Evolutionary conservation across 257 asterid species (phyloP).

Genomic region (Eucommia ulmoides): DNA sequence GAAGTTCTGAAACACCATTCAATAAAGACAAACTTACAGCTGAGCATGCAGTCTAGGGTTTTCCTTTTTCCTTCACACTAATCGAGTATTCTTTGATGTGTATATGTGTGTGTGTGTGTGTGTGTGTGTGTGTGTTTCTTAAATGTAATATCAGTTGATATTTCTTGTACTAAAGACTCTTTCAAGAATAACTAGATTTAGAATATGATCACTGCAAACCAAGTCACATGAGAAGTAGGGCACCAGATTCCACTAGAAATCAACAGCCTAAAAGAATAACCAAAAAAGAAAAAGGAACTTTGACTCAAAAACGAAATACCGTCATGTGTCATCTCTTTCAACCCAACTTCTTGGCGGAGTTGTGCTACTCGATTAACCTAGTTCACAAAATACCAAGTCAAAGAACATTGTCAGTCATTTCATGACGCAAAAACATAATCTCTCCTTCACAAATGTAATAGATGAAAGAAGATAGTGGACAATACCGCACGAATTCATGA

Average conservation of each 20-base stretch:
- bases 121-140: not conserved
- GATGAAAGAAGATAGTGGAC: not conserved
- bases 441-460: not conserved
- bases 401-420: conserved; percentile 8
- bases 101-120: not conserved
- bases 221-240: not conserved
- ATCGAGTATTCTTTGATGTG: too few relatives aligned
- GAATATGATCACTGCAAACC: not conserved
- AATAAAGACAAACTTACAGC: too few relatives aligned
- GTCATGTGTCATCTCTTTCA: conserved; percentile 64
- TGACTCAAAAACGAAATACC: too few relatives aligned
- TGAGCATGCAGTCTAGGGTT: not conserved
- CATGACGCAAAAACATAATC: too few relatives aligned
- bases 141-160: not conserved
- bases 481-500: not conserved
- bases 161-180: not conserved
- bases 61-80: not conserved
- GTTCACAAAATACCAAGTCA: conserved; percentile 18
- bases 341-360: conserved; percentile 52
- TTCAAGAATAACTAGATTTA: not conserved
- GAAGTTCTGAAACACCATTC: too few relatives aligned
- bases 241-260: conserved; percentile 1
- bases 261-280: too few relatives aligned
- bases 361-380: conserved; percentile 56
- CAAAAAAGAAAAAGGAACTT: conserved; percentile 8